A percentile compares a stretch with the other conserved stretches of the same genome.
Conservation (phyloP, 2,329 filamentous ascomycete species). For the Rachicladosporium sp. region DNA sequence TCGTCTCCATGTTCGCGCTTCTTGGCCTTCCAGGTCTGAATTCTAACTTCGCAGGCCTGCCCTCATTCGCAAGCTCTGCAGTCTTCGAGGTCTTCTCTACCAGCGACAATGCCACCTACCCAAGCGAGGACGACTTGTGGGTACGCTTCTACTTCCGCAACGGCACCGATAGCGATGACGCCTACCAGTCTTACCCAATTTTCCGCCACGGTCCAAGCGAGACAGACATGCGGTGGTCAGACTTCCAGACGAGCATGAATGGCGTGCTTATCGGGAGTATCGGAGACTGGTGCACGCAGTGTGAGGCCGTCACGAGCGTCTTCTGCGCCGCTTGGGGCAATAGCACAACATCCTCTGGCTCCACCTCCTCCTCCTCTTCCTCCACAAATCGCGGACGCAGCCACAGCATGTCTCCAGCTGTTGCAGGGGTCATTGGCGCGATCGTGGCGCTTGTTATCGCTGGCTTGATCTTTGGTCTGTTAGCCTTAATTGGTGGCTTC, state of each 20-base stretch:
- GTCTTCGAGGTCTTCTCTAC: slow-evolving; percentile 41
- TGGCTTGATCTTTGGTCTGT: slow-evolving; percentile 28
- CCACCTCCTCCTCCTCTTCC: too few species aligned
- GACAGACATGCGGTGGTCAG: slow-evolving; percentile 36
- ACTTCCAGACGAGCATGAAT: slow-evolving; percentile 37
- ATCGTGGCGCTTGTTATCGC: slow-evolving; percentile 38
- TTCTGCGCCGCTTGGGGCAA: slow-evolving; percentile 31
- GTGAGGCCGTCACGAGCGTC: slow-evolving; percentile 29
- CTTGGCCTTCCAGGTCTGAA: slow-evolving; percentile 27
- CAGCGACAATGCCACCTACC: slow-evolving; percentile 21
- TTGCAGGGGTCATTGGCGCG: slow-evolving; percentile 46
- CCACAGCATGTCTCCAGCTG: slow-evolving; percentile 26
- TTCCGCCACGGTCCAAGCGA: slow-evolving; percentile 37
- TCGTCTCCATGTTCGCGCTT: slow-evolving; percentile 40
- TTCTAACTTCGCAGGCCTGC: slow-evolving; percentile 38
- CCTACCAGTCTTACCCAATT: slow-evolving; percentile 34
- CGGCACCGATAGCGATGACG: slow-evolving; percentile 30
- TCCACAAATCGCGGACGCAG: not conserved
- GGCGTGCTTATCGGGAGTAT: slow-evolving; percentile 32
- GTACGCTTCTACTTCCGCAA: slow-evolving; percentile 48
- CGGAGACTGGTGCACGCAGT: slow-evolving; percentile 41
- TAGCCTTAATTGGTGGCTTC: slow-evolving; percentile 34
- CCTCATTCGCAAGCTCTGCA: slow-evolving; percentile 36
- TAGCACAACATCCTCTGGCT: not conserved
- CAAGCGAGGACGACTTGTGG: slow-evolving; percentile 33